Base-by-base conservation (phyloP, 192 early-diverging fungal species). In the Backusella tuberculispora region DNA sequence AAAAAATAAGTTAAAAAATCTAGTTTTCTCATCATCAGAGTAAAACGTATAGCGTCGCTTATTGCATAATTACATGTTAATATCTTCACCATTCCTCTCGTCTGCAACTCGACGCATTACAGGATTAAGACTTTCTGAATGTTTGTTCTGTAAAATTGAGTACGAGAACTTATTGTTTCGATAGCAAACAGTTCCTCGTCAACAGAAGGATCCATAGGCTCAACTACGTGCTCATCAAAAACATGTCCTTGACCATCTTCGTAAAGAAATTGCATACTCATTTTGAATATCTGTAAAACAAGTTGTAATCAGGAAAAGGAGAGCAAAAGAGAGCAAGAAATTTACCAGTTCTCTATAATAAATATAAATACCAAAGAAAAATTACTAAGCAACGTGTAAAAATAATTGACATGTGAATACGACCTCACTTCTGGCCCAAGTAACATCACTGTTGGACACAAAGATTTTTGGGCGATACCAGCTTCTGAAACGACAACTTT, bases 251-350 rank as follows among this genome's bases (percentile, higher is more conserved):
- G 21, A 37, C 69, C 69, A 50, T 71, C 69, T 71, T 53, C 69
- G 14, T 71, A 71, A 44, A 72, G 42, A 63, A 63, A 63, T 72
- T 63, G 71, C 41, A 72, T n/a, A n/a, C n/a, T n/a, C n/a, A n/a
- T n/a, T n/a, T n/a, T n/a, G n/a, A n/a, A n/a, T n/a, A n/a, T n/a
- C 42, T 42, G 41, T 42, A 42, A 42, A 42, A 42, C 7, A 42
- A 42, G 7, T 42, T 3, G 7, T 5, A 7, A 5, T 42, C 41
- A 42, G n/a, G n/a, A n/a, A n/a, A n/a, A n/a, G n/a, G n/a, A n/a
- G n/a, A n/a, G n/a, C n/a, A n/a, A n/a, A n/a, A n/a, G n/a, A n/a
- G n/a, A n/a, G n/a, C n/a, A n/a, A n/a, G n/a, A n/a, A n/a, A n/a
- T n/a, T n/a, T n/a, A n/a, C n/a, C n/a, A n/a, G n/a, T n/a, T n/a